Base-by-base conservation (phyloP, 2,329 filamentous ascomycete genomes). In the Stachybotrys chlorohalonatus region DNA sequence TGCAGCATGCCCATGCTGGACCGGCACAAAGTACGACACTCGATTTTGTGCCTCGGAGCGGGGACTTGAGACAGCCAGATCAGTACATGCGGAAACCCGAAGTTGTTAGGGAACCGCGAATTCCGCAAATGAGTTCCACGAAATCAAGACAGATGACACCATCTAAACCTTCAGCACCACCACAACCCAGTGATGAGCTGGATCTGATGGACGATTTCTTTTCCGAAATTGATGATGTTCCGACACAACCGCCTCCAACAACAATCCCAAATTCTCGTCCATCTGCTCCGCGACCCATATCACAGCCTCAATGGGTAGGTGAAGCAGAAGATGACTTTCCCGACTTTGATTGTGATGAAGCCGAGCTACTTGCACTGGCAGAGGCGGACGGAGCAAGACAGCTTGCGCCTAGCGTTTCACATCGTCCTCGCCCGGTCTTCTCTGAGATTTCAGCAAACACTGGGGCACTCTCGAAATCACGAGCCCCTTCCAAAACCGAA, bases 351-450 rank as follows among this genome's bases (percentile, higher is more conserved):
- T 42, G 36, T 42, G 75, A 80, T 48, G 77, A 78, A 55, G 70
- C 75, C 52, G 77, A 77, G 47, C 78, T 82, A 73, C 66, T 80
- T 32, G 78, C 76, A 31, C 70, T 79, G 54, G 79, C 76, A 11
- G 71, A 81, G 56, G 71, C 77, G 58, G 74, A 77, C 45, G 79
- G 81, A 58, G 68, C 68, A 57, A 69, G 68, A 15, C 71, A 76
- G 51, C 67, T 63, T 59, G 17, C 56, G 55, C 61, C 53, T 36
- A 56, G 53, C n/a, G 51, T 60, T 9, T 61, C 63, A 5, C 57
- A 61, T 48, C 58, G 56, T 3, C 57, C 62, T 6, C 73, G 77
- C 7, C 63, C 69, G 6, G 71, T 71, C 0, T 71, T 82, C 16
- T 70, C 69, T 1, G 74, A 80, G 58, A 76, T 74, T 1, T 80